These are phyloP conservation scores for Colletotrichum sp. DNA, from an alignment of 2,329 filamentous ascomycete species.

Conservation along the genomic window DNA sequence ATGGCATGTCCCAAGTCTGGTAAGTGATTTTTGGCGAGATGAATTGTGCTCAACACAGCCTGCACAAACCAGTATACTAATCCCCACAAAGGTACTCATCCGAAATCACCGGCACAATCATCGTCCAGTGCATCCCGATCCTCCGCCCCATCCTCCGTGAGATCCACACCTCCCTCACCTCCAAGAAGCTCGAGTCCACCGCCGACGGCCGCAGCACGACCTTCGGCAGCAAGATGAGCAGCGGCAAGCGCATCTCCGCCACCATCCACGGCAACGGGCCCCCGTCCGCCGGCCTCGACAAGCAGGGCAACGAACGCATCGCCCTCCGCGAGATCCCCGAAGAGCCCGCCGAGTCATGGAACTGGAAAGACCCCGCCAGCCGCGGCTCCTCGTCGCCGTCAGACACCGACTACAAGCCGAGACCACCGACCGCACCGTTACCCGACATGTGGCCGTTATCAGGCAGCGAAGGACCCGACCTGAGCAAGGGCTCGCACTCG, in stretches of 20 bases:
- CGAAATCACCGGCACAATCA: constrained; percentile 58
- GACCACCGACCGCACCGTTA: constrained; percentile 13
- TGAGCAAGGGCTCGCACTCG: neutral
- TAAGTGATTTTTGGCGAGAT: constrained; percentile 20
- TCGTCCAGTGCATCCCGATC: constrained; percentile 59
- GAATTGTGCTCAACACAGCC: neutral
- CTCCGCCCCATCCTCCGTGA: constrained; percentile 48
- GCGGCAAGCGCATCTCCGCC: constrained; percentile 8
- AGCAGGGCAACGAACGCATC: constrained; percentile 16
- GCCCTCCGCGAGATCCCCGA: constrained; percentile 22
- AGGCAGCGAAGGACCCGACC: neutral
- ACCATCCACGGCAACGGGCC: neutral
- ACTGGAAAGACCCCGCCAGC: neutral
- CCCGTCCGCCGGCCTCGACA: neutral
- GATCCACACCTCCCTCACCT: constrained; percentile 21
- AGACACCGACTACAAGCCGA: constrained; percentile 3
- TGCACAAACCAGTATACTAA: neutral
- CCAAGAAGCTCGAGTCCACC: constrained; percentile 18
- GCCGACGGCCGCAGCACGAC: constrained; percentile 9
- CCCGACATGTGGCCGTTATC: constrained; percentile 16
- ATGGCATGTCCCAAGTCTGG: constrained; percentile 51
- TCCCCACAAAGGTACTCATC: constrained; percentile 44
- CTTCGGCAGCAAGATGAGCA: constrained; percentile 17
- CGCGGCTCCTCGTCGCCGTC: neutral
- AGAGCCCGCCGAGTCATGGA: neutral